Conservation (phyloP, 345 rosid genomes). For the Schrenkiella parvula region DNA sequence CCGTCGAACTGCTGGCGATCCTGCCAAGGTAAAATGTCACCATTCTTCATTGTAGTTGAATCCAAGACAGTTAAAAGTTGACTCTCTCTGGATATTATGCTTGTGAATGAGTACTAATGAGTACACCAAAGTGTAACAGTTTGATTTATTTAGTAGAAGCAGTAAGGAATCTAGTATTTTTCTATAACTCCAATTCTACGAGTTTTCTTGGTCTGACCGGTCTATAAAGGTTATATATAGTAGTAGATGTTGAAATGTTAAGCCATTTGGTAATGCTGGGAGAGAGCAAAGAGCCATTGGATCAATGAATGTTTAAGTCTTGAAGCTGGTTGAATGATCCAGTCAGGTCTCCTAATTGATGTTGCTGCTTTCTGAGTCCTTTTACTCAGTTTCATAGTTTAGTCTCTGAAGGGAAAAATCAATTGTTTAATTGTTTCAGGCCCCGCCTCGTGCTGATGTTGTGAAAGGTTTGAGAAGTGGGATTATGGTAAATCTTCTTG, state of each 20-base stretch:
- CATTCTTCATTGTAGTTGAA: neutral
- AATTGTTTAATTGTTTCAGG: constrained; percentile 38
- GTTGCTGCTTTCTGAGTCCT: neutral
- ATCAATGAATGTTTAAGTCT: neutral
- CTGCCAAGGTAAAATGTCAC: constrained; percentile 65
- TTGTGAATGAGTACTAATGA: no score
- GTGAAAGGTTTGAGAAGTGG: constrained; percentile 89
- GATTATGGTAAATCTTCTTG: constrained; percentile 69
- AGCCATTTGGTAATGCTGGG: neutral
- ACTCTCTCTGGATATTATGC: no score
- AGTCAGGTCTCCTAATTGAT: neutral
- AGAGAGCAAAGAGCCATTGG: neutral
- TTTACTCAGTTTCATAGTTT: neutral
- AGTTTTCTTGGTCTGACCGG: no score
- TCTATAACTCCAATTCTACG: no score
- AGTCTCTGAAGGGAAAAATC: neutral
- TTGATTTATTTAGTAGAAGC: no score
- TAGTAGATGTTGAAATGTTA: neutral
- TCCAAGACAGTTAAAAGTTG: neutral
- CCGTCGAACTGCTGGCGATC: constrained; percentile 64
- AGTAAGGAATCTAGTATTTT: no score
- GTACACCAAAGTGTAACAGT: no score
- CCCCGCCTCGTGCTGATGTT: constrained; percentile 96
- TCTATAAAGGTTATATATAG: neutral
- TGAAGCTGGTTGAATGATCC: neutral